Evolutionary conservation across 768 basidiomycete genomes (phyloP).

Genomic region (Agaricus bisporus): DNA sequence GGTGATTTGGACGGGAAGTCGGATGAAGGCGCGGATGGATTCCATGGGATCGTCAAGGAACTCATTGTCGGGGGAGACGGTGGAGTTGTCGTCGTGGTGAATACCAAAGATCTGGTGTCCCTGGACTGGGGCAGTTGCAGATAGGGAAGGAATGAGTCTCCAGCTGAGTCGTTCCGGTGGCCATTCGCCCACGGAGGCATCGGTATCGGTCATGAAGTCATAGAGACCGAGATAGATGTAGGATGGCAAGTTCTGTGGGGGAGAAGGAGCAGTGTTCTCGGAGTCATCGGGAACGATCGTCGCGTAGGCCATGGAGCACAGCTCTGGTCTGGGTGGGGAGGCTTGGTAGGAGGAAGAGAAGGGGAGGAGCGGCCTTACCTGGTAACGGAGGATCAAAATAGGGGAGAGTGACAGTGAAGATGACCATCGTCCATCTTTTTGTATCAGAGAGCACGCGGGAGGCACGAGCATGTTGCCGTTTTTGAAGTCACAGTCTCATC

Average conservation of each 20-base stretch:
- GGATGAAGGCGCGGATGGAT: slow-evolving; percentile 8
- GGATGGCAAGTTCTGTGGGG: background rate
- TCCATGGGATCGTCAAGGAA: slow-evolving; percentile 4
- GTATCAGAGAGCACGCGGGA: slow-evolving; percentile 8
- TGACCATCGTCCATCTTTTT: slow-evolving; percentile 4
- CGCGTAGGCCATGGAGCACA: slow-evolving; percentile 2
- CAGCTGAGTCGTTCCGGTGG: background rate
- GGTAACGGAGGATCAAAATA: slow-evolving; percentile 1
- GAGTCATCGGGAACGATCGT: slow-evolving; percentile 2
- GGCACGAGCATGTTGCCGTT: too few relatives aligned
- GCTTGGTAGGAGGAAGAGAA: background rate
- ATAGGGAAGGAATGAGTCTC: slow-evolving; percentile 7
- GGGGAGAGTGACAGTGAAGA: too few relatives aligned
- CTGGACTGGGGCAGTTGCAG: background rate
- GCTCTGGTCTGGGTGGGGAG: background rate
- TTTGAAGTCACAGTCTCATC: too few relatives aligned
- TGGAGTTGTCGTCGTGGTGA: slow-evolving; percentile 1
- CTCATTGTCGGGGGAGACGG: slow-evolving; percentile 2
- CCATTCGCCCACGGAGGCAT: background rate
- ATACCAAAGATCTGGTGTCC: slow-evolving; percentile 6
- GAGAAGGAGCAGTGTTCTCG: background rate
- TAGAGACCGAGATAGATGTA: slow-evolving; percentile 12
- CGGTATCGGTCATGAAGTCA: background rate
- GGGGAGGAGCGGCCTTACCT: background rate
- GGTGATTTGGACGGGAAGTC: background rate